These are phyloP conservation scores for Inga oerstediana DNA, from an alignment of 306 rosid species.

Conservation along the genomic window DNA sequence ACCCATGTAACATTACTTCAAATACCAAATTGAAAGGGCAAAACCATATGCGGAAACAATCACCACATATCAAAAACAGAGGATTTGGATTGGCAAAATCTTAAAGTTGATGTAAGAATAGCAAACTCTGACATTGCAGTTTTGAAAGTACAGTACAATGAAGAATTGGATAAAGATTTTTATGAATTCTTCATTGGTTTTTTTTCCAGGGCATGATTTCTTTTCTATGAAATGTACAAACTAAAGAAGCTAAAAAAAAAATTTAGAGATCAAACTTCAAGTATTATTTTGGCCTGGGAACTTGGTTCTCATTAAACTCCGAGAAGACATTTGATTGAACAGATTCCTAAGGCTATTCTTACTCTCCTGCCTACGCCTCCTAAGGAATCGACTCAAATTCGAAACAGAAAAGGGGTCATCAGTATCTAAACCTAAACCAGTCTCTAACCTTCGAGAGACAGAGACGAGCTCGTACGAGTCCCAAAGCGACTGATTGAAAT, in stretches of 20 bases:
- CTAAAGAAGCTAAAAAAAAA: background rate
- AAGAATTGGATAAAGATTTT: background rate
- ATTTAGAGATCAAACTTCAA: conserved; percentile 3
- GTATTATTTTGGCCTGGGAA: conserved; percentile 24
- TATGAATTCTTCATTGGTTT: background rate
- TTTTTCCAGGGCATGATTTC: background rate
- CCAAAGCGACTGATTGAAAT: conserved; percentile 82
- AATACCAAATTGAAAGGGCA: background rate
- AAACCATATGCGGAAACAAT: background rate
- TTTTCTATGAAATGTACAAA: background rate
- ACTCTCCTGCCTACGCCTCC: conserved; percentile 57
- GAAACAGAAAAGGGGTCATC: conserved; percentile 39
- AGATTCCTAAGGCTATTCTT: conserved; percentile 76
- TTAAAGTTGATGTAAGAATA: background rate
- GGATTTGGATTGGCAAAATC: background rate
- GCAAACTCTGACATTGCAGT: background rate
- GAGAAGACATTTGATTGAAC: conserved; percentile 61
- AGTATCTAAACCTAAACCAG: conserved; percentile 50
- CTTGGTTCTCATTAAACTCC: conserved; percentile 46
- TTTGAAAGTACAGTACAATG: background rate
- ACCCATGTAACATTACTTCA: background rate
- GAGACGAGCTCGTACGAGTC: conserved; percentile 91
- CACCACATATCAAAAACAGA: background rate
- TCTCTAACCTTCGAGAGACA: conserved; percentile 71
- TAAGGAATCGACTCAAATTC: conserved; percentile 2